Conservation (phyloP, 257 asterid genomes). For the Fraxinus quadrangulata region DNA sequence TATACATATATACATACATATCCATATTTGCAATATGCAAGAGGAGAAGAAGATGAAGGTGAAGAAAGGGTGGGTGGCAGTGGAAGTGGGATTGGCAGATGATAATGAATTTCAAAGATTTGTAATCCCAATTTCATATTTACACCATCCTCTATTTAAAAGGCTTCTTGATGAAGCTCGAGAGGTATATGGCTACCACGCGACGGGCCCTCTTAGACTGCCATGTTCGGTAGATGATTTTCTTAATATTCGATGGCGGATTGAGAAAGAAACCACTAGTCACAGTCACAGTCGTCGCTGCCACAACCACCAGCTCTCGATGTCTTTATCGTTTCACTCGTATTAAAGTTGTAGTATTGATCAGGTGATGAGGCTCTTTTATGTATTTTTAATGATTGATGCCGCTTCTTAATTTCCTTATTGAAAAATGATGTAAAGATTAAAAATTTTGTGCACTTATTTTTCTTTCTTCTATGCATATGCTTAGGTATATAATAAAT, state of each 20-base stretch:
- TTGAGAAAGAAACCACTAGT: constrained; percentile 24
- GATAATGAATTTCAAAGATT: constrained; percentile 30
- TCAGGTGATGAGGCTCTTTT: background rate
- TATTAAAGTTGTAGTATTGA: background rate
- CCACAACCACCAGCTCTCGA: background rate
- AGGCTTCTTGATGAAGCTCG: constrained; percentile 40
- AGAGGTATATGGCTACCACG: constrained; percentile 37
- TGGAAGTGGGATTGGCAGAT: constrained; percentile 45
- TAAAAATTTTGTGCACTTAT: too few relatives aligned
- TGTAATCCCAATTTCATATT: constrained; percentile 35
- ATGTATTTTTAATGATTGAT: background rate
- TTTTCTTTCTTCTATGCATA: background rate
- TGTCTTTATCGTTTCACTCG: constrained; percentile 15
- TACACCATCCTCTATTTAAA: constrained; percentile 32
- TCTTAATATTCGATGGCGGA: constrained; percentile 31
- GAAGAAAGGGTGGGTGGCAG: constrained; percentile 59
- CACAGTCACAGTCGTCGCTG: background rate
- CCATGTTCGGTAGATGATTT: constrained; percentile 36
- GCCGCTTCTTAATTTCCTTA: background rate
- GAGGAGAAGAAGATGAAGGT: constrained; percentile 37
- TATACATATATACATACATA: too few relatives aligned
- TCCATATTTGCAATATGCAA: constrained; percentile 9
- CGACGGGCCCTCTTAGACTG: constrained; percentile 23
- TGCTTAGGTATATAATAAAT: too few relatives aligned
- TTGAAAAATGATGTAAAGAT: background rate